Evolutionary conservation across 208 protist genomes (phyloP), one percentile per base, ranked within the genome.

Genomic region (Herpetomonas tarakana): DNA sequence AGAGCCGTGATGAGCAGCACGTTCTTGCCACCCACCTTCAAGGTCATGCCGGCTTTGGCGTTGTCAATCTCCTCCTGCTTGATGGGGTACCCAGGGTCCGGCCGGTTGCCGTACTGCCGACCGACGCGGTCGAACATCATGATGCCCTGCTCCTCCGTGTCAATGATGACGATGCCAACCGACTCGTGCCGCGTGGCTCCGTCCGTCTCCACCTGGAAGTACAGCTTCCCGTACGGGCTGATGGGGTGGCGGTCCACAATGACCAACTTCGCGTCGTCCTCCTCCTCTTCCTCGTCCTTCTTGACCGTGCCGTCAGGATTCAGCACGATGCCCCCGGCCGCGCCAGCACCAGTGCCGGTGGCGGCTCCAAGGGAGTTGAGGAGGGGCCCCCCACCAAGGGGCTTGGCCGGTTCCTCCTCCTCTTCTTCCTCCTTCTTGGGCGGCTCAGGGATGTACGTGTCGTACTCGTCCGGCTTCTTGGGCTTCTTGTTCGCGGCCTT

Each of bases 51-150:
- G 0, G 86, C 83, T 54, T 75, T 78, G 31, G 76, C 78, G 22
- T 67, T 72, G 18, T 84, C 73, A 24, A 88, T 67, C 2, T 92
- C 83, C 51, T 86, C 85, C 39, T 78, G 66, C 46, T 75, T 74
- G 51, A 96, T 65, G 14, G 81, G 82, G 68, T 96, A 96, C 25
- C 90, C 90, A 0, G 90, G 90, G 30, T 96, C 77, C 46, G 86
- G 75, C 16, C 87, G 76, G 60, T 92, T 93, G 65, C 90, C 90
- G 61, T 81, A 75, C 56, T 92, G 84, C 29, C 86, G 78, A 2
- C 90, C 90, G 16, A 84, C 62, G 38, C 90, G 81, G 65, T 96
- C 90, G 62, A 84, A 96, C 84, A 96, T 92, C 82, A 93, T 91
- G 45, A 89, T 83, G 16, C 72, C 81, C 3, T 73, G 49, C 53